Evolutionary conservation across 176 grass and related monocot genomes (phyloP), one percentile per base, ranked within the genome.

Genomic region (Avena insularis): DNA sequence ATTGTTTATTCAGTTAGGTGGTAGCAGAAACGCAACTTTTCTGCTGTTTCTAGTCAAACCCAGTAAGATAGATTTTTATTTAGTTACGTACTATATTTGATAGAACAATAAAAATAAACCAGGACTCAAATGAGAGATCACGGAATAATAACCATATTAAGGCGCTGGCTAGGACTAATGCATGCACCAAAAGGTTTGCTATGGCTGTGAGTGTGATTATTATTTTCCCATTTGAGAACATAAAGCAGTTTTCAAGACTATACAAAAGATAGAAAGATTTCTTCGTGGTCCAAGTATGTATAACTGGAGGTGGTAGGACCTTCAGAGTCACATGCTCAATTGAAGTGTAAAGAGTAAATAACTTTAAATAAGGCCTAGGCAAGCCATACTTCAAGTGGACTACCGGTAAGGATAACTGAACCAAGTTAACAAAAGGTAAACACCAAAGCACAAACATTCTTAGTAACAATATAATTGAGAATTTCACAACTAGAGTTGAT

Each of bases 1-100:
- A 31, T 88, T 84, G 75, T 88, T 88, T 70, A 77, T 21, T 71
- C 77, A 70, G 49, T 31, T 49, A 80, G 82, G 68, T 77, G 77
- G 36, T 69, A 76, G 15, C 27, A 10, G 6, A 75, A 75, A n/a
- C 3, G 2, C 15, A 36, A 65, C 12, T 57, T 38, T 49, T 46
- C 46, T 31, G 16, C 4, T 1, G 11, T 68, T 87, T 46, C 14
- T 69, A 0, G 36, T 79, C 33, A 76, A 76, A 21, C 1, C 2
- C 15, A 36, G 7, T 35, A 19, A 64, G n/a, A 64, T 69, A 17
- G 2, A 38, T 36, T 38, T 35, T 67, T 35, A 68, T 20, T 33
- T 83, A 5, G 21, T 55, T 71, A 27, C 12, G 33, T 35, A 35
- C 33, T 65, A n/a, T 27, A 14, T 51, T 33, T 76, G 48, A 27